Evolutionary conservation across 2,329 filamentous ascomycete genomes (phyloP).

Genomic region (Sclerotinia spermophila): DNA sequence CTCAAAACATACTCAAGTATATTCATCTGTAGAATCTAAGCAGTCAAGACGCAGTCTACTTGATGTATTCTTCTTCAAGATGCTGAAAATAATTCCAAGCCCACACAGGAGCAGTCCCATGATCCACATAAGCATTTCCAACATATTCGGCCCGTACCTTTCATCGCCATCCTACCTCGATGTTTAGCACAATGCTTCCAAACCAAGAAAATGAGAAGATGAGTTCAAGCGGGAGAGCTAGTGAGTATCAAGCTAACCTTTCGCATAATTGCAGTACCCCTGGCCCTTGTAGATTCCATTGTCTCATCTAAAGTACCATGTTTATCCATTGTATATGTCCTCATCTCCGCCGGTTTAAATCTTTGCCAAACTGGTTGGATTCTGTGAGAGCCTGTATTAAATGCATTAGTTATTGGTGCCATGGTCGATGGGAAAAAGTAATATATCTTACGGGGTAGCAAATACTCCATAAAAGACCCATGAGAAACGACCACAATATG

Average conservation of each 20-base stretch:
- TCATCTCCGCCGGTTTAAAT: not conserved
- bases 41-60: not conserved
- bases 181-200: not conserved
- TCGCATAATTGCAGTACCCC: not conserved
- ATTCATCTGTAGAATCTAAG: not conserved
- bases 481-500: conserved; percentile 10
- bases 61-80: not conserved
- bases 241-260: conserved; percentile 1
- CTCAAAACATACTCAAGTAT: not conserved
- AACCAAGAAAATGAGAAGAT: not conserved
- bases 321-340: not conserved
- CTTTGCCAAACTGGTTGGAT: not conserved
- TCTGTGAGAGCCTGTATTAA: not conserved
- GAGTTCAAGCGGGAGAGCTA: not conserved
- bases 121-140: not conserved
- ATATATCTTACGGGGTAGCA: not conserved
- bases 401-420: not conserved
- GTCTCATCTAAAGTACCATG: not conserved
- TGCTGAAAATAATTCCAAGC: not conserved
- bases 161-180: not conserved
- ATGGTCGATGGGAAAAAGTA: not conserved
- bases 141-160: not conserved
- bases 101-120: not conserved
- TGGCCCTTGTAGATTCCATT: not conserved
- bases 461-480: conserved; percentile 2